Conservation (phyloP, 73 alveolate genomes). For the Paramecium tetraurelia region DNA sequence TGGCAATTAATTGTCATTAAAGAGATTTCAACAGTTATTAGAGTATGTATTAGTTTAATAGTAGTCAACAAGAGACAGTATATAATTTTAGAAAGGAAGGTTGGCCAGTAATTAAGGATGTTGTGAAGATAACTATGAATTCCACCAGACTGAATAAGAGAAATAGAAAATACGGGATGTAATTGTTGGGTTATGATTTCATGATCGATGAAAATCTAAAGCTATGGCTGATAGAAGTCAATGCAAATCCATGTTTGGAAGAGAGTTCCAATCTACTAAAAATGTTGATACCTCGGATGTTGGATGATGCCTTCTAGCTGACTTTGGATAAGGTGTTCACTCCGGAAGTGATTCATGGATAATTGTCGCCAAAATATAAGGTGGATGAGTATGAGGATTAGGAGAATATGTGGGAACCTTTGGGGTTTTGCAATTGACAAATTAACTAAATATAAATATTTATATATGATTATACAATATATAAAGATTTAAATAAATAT, state of each 20-base stretch:
- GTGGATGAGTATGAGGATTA: slow-evolving; percentile 43
- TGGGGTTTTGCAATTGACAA: slow-evolving; percentile 11
- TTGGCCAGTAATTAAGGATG: slow-evolving; percentile 70
- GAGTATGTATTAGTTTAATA: slow-evolving; percentile 18
- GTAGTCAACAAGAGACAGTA: slow-evolving; percentile 36
- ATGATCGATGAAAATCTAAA: slow-evolving; percentile 87
- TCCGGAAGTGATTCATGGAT: not conserved
- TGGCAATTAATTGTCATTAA: slow-evolving; percentile 91
- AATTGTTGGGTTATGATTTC: slow-evolving; percentile 95
- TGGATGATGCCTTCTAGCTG: slow-evolving; percentile 86
- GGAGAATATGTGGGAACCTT: slow-evolving; percentile 57
- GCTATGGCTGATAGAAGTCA: slow-evolving; percentile 92
- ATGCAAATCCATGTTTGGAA: slow-evolving; percentile 98
- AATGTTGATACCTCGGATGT: slow-evolving; percentile 82
- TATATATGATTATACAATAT: not conserved
- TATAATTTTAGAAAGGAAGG: slow-evolving; percentile 64
- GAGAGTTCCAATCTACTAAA: slow-evolving; percentile 77
- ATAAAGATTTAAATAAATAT: slow-evolving; percentile 31
- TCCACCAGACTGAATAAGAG: slow-evolving; percentile 76
- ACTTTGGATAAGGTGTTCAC: slow-evolving; percentile 70
- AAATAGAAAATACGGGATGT: slow-evolving; percentile 83
- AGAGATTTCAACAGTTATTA: slow-evolving; percentile 69
- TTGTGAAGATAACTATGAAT: slow-evolving; percentile 67
- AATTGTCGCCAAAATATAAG: not conserved
- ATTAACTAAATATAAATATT: not conserved